Base-by-base conservation (phyloP, 139 green algal genomes). In the Chlorella ohadii region DNA sequence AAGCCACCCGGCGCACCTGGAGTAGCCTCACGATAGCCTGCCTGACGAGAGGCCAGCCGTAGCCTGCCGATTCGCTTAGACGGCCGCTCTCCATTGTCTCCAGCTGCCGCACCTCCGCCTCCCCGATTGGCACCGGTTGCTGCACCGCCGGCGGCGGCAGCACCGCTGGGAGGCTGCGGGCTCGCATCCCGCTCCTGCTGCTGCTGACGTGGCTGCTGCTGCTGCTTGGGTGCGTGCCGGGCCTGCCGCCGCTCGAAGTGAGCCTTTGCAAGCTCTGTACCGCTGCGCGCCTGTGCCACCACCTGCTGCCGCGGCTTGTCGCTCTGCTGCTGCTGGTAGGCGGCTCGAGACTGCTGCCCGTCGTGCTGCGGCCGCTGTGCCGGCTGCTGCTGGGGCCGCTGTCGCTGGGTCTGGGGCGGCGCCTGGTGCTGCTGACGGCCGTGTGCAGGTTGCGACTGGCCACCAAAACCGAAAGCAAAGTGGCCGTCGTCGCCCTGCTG, bases 21-120 rank as follows among this genome's bases (percentile, higher is more conserved):
- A 1, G 86, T 89, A 25, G 51, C 1, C 65, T 90, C 86, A 11
- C 86, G 61, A 28, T 85, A 70, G 7, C 75, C 86, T 3, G 57
- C 66, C 28, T 67, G 41, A 17, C 74, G 81, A 2, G 82, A 87
- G 2, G 72, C 63, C 67, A 73, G 33, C 20, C 86, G 36, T 36
- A 87, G 74, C 31, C 56, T 31, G 11, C 86, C 85, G 6, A 89
- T 65, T 33, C 67, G 71, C 28, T 84, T 80, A 0, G 76, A 57
- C 1, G 23, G 59, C 11, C 4, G 36, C 34, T 57, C 59, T 9
- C 38, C 36, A 17, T 56, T 25, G 4, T 77, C 9, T 4, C 23
- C 39, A 77, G 41, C 72, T 1, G n/a, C n/a, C n/a, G 12, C 74
- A 20, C 68, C n/a, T 13, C 28, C 28, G 28, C 65, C 33, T 15